Conservation (phyloP, 768 basidiomycete genomes). For the Artomyces pyxidatus region DNA sequence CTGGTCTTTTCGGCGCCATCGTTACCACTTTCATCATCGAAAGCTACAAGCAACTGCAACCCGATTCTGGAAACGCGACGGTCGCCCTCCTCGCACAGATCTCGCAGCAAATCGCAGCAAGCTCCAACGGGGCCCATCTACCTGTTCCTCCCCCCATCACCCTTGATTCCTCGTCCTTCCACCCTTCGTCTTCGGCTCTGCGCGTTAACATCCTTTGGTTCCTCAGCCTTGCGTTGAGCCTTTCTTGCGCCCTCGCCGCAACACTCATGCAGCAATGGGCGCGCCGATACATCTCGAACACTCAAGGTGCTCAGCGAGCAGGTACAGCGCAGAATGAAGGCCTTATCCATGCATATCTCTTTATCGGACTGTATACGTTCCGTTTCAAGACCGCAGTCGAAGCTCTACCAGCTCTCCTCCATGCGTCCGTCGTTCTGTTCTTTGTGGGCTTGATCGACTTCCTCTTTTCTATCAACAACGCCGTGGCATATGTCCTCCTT, state of each 20-base stretch:
- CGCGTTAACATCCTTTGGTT: slow-evolving; percentile 8
- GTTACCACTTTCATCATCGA: slow-evolving; percentile 5
- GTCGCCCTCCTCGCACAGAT: slow-evolving; percentile 1
- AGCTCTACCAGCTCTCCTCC: slow-evolving; percentile 7
- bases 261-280: slow-evolving; percentile 11
- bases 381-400: slow-evolving; percentile 1
- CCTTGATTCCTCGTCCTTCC: neutral
- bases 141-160: neutral
- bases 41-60: neutral
- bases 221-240: slow-evolving; percentile 6
- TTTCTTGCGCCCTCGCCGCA: slow-evolving; percentile 6
- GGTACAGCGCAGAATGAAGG: slow-evolving; percentile 1
- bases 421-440: slow-evolving; percentile 12
- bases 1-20: slow-evolving; percentile 5
- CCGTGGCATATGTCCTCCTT: slow-evolving; percentile 4
- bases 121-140: neutral
- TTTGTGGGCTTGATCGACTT: slow-evolving; percentile 11
- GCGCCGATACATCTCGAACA: slow-evolving; percentile 5
- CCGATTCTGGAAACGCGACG: neutral
- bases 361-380: slow-evolving; percentile 5
- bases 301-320: neutral
- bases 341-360: slow-evolving; percentile 3
- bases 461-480: slow-evolving; percentile 7
- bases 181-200: neutral
- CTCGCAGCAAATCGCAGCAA: too few relatives aligned